Evolutionary conservation across 2,329 filamentous ascomycete genomes (phyloP).

Genomic region (Ophiostoma tasmaniense): DNA sequence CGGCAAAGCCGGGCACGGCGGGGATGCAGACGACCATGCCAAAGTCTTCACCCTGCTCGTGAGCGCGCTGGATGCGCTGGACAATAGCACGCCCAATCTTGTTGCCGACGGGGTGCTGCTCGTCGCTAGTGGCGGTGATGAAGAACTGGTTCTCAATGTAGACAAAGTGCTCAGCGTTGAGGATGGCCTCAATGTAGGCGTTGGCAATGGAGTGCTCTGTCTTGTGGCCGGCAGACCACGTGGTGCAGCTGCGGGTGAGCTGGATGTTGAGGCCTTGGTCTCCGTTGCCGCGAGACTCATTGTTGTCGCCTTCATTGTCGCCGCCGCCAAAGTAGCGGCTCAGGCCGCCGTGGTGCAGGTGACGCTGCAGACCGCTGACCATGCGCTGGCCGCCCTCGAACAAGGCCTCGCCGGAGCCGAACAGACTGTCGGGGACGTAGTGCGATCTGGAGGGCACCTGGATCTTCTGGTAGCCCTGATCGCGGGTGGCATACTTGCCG

Average conservation of each 20-base stretch:
- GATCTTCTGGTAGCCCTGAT: slow-evolving; percentile 34
- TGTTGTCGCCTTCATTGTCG: slow-evolving; percentile 23
- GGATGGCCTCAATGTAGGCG: slow-evolving; percentile 68
- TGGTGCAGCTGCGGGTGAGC: slow-evolving; percentile 40
- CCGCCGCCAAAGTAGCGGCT: slow-evolving; percentile 30
- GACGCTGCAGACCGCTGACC: slow-evolving; percentile 26
- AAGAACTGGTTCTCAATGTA: slow-evolving; percentile 87
- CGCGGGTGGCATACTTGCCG: slow-evolving; percentile 60
- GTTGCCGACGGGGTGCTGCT: slow-evolving; percentile 66
- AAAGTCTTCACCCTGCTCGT: slow-evolving; percentile 56
- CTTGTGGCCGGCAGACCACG: slow-evolving; percentile 44
- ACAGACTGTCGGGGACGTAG: slow-evolving; percentile 19
- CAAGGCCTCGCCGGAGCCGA: slow-evolving; percentile 17
- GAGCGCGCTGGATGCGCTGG: slow-evolving; percentile 64
- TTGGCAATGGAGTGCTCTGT: slow-evolving; percentile 74
- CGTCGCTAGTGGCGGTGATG: slow-evolving; percentile 67
- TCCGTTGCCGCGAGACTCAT: slow-evolving; percentile 11
- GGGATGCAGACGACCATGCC: slow-evolving; percentile 72
- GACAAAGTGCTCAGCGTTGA: slow-evolving; percentile 60
- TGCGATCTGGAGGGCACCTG: slow-evolving; percentile 33
- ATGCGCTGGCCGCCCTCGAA: slow-evolving; percentile 24
- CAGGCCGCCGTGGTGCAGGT: slow-evolving; percentile 32
- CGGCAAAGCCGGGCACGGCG: slow-evolving; percentile 72
- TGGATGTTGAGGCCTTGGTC: slow-evolving; percentile 36
- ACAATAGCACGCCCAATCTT: slow-evolving; percentile 72